phyloP scores from a whole-genome alignment of 1,139 yeast species.

The Saccharomyces hybrid region DNA sequence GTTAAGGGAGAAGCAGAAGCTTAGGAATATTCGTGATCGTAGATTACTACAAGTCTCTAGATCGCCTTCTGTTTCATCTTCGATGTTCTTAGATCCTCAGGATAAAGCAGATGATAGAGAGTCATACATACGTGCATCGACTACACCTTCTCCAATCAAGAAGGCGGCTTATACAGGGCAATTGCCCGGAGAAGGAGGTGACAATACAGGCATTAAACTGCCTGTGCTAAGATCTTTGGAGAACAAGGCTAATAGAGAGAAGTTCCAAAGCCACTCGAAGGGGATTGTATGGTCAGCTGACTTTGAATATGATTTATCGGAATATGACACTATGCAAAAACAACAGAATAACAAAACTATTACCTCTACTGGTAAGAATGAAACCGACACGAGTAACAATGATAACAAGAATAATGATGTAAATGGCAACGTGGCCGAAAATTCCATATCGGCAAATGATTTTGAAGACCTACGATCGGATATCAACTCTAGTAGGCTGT shows the following conservation, averaged over 20 bases:
- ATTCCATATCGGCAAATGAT: not conserved
- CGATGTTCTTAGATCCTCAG: not conserved
- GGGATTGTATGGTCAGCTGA: constrained; percentile 28
- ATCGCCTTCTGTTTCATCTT: not conserved
- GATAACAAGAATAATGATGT: not conserved
- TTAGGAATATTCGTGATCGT: constrained; percentile 10
- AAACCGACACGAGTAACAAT: not conserved
- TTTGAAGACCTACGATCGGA: not conserved
- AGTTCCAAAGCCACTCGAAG: constrained; percentile 2
- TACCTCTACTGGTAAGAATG: not conserved
- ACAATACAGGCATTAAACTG: not conserved
- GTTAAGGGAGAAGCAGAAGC: constrained; percentile 23
- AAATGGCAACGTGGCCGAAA: not conserved
- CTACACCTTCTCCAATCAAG: constrained; percentile 23
- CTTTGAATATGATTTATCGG: constrained; percentile 25
- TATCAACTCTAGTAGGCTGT: not conserved
- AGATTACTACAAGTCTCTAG: constrained; percentile 1
- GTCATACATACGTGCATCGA: constrained; percentile 9
- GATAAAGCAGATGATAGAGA: not conserved
- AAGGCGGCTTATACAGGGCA: not conserved
- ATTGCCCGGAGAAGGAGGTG: not conserved
- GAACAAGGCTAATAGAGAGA: constrained; percentile 4
- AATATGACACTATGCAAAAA: constrained; percentile 11
- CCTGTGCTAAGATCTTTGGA: not conserved
- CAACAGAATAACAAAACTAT: not conserved